These are phyloP conservation scores for Raddia guianensis DNA, from an alignment of 176 grass and related monocot genomes.

Conservation along the genomic window DNA sequence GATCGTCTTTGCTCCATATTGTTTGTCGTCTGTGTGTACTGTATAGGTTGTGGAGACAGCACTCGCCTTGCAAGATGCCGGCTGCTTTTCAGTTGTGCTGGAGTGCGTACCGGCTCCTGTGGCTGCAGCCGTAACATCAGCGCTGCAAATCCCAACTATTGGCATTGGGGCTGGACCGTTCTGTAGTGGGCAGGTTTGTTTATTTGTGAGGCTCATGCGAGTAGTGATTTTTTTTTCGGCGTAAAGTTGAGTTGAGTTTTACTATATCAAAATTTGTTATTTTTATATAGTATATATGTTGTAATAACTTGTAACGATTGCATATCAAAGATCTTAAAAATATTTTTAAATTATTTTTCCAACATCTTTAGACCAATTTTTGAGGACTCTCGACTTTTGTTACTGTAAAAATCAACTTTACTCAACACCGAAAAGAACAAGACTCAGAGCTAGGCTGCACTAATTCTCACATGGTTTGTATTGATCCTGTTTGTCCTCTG, in stretches of 20 bases:
- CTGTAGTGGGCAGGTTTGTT: slow-evolving; percentile 88
- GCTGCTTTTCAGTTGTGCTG: slow-evolving; percentile 87
- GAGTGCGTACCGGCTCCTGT: slow-evolving; percentile 91
- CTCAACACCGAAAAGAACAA: no score
- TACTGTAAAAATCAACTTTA: no score
- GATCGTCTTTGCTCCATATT: slow-evolving; percentile 16
- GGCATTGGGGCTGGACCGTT: slow-evolving; percentile 91
- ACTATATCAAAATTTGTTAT: no score
- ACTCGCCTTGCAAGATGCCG: slow-evolving; percentile 86
- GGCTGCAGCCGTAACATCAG: slow-evolving; percentile 81
- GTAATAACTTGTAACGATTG: no score
- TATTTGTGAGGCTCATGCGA: not conserved
- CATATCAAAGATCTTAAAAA: no score
- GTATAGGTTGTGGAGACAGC: slow-evolving; percentile 92
- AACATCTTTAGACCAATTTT: no score
- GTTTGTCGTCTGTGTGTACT: slow-evolving; percentile 4
- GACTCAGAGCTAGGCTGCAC: not conserved
- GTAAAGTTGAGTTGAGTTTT: no score
- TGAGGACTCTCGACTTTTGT: no score
- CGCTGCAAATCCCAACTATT: slow-evolving; percentile 82
- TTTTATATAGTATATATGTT: no score
- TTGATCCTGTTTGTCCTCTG: slow-evolving; percentile 13
- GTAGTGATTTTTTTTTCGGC: not conserved
- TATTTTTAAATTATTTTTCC: no score
- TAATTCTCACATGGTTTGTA: not conserved